phyloP scores from a whole-genome alignment of 2,329 filamentous ascomycete species.

The Apiospora koreana region DNA sequence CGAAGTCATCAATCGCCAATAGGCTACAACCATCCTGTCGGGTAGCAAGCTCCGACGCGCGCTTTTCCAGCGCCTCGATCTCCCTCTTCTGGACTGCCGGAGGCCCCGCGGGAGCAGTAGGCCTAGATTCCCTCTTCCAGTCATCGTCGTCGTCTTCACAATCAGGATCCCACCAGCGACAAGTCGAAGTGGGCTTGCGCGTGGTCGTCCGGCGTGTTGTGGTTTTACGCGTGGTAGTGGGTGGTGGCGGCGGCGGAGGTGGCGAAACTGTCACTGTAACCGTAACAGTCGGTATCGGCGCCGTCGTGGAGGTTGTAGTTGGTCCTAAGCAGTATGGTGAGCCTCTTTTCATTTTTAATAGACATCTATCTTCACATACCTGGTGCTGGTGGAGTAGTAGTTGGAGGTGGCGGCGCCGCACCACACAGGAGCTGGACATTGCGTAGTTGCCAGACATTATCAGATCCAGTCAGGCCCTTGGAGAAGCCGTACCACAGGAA shows the following conservation, averaged over 20 bases:
- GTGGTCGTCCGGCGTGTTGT: not conserved
- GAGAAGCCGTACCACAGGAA: conserved; percentile 40
- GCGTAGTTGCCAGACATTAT: conserved; percentile 43
- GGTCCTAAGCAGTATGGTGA: not conserved
- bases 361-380: not conserved
- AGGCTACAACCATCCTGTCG: not conserved
- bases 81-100: not conserved
- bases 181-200: not conserved
- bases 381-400: not conserved
- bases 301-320: not conserved
- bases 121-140: not conserved
- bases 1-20: conserved; percentile 58
- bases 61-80: not conserved
- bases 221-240: not conserved
- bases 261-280: not conserved
- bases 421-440: conserved; percentile 6
- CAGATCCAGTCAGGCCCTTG: conserved; percentile 25
- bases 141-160: not conserved
- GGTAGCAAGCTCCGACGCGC: not conserved
- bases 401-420: not conserved
- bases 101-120: not conserved
- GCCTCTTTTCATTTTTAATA: not conserved
- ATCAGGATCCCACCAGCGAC: not conserved
- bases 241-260: not conserved
- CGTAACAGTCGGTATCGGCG: not conserved